A percentile compares a stretch with the other conserved stretches of the same genome.
Evolutionary conservation across 305 asterid species (phyloP).

Genomic region (Fraxinus paxiana): DNA sequence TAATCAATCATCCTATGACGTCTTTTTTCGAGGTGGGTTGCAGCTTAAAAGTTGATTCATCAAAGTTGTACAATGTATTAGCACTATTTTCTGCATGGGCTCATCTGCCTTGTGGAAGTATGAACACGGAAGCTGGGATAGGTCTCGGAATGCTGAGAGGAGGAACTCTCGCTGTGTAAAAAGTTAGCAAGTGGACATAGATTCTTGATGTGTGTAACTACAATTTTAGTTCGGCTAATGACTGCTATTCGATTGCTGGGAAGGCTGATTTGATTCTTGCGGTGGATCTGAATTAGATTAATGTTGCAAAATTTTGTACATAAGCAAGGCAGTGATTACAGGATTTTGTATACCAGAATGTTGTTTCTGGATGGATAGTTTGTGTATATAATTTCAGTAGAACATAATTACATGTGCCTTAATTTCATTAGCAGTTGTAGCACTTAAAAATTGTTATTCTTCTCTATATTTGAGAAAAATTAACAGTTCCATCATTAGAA

Average conservation of each 20-base stretch:
- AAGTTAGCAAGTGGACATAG: background rate
- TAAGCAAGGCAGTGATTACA: background rate
- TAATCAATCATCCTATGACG: background rate
- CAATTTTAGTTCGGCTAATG: background rate
- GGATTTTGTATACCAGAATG: constrained; percentile 14
- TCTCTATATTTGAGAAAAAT: background rate
- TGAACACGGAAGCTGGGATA: background rate
- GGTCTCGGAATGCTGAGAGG: constrained; percentile 2
- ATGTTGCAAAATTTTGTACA: constrained; percentile 14
- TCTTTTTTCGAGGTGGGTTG: constrained; percentile 5
- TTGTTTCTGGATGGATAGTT: background rate
- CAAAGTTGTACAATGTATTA: constrained; percentile 1
- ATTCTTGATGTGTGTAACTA: background rate
- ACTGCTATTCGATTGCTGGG: background rate
- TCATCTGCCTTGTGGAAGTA: background rate
- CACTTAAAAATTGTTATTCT: background rate
- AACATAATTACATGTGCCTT: background rate
- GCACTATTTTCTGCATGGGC: constrained; percentile 17
- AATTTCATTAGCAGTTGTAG: background rate
- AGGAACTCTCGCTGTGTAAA: background rate
- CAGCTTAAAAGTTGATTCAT: constrained; percentile 14
- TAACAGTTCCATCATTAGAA: background rate
- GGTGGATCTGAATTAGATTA: background rate
- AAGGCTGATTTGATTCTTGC: background rate
- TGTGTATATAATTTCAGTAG: constrained; percentile 19